phyloP scores from a whole-genome alignment of 768 basidiomycete genomes.

The Mycena filopes region DNA sequence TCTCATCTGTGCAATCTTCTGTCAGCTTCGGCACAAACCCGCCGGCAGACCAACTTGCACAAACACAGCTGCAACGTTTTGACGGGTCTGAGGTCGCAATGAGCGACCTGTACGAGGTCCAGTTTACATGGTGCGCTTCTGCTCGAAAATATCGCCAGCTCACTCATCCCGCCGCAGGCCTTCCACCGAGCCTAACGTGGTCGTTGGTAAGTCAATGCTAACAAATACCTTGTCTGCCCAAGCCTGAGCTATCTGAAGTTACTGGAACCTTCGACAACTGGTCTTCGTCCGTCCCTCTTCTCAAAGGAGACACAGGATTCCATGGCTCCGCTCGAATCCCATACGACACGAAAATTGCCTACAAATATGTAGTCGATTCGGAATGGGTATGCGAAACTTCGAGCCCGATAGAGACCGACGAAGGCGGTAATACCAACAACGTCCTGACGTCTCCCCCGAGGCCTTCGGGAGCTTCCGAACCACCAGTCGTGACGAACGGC shows the following conservation, averaged over 20 bases:
- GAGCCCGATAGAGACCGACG: constrained; percentile 71
- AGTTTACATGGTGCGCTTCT: constrained; percentile 60
- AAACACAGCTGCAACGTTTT: constrained; percentile 17
- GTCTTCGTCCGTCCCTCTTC: constrained; percentile 66
- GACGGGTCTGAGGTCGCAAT: constrained; percentile 32
- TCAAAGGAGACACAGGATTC: constrained; percentile 66
- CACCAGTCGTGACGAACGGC: constrained; percentile 13
- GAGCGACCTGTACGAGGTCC: constrained; percentile 60
- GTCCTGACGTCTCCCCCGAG: constrained; percentile 64
- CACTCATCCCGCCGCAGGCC: constrained; percentile 57
- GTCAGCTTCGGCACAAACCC: no score
- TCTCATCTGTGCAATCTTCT: not conserved
- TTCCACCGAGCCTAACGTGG: constrained; percentile 60
- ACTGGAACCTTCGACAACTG: constrained; percentile 48
- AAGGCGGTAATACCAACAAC: constrained; percentile 77
- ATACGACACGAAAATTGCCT: constrained; percentile 70
- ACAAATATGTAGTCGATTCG: constrained; percentile 86
- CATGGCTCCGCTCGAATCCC: constrained; percentile 63
- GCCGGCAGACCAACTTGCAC: constrained; percentile 13
- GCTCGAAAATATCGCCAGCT: constrained; percentile 25
- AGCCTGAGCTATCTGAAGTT: no score
- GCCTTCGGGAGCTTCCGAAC: constrained; percentile 18
- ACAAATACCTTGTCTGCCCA: no score
- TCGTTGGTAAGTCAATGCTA: constrained; percentile 61
- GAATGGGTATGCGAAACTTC: constrained; percentile 65